Base-by-base conservation (phyloP, 768 basidiomycete species). In the Pholiota microspora region DNA sequence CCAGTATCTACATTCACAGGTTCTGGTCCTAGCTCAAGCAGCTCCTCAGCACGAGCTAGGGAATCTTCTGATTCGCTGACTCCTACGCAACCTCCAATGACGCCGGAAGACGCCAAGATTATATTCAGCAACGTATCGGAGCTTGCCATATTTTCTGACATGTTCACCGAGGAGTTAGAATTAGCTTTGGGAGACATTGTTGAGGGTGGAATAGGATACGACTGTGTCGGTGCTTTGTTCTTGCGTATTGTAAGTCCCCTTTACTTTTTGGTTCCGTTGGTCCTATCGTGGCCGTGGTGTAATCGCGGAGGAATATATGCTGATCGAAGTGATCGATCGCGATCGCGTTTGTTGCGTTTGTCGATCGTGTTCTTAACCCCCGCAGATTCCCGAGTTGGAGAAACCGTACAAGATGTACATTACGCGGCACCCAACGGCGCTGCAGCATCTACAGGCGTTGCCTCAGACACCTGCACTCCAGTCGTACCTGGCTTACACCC, bases 121-220 rank as follows among this genome's bases (percentile, higher is more conserved):
- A 86, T 93, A 42, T 93, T 94, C 70, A 77, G 78, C 65, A 93
- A 94, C 62, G 79, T 92, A 45, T 73, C 81, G 3, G 86, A 92
- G 57, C 77, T 94, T 1, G 91, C 91, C 13, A 61, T 78, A 34
- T 85, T 93, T 58, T 77, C 89, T 4, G 87, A 91, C 63, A 66
- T 69, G 16, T 84, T 93, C 56, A 77, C 82, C 13, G 82, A 83
- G 49, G 73, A 76, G 27, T 70, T 94, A 2, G 86, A 92, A 62
- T 71, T 74, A 18, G 88, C 88, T 0, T 69, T 92, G 10, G 89
- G 89, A 4, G 69, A 71, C 13, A 76, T 80, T 4, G 67, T 89
- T 15, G 84, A 85, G 15, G 83, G 80, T 10, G 82, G 86, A n/a
- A 68, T 66, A 16, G 85, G 88, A n/a, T 77, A 84, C 59, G 91